Conservation (phyloP, 768 basidiomycete species). For the Suillus weaverae region DNA sequence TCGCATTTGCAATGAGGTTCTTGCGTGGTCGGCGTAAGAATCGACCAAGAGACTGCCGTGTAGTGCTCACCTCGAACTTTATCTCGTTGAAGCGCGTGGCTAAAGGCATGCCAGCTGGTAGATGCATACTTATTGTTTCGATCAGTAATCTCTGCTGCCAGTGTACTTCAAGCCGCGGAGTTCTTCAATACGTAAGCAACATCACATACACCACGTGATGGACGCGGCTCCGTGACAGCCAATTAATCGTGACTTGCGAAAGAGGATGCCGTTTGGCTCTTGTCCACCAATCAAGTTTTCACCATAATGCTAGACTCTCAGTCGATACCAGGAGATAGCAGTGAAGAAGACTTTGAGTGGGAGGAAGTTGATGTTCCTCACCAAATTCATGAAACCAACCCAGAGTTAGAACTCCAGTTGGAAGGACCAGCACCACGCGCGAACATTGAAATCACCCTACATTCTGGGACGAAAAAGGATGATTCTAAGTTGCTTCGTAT, state of each 20-base stretch:
- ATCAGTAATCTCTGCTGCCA: background rate
- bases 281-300: background rate
- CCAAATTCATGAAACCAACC: constrained; percentile 15
- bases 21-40: constrained; percentile 3
- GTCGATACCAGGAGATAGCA: constrained; percentile 29
- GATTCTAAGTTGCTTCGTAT: constrained; percentile 43
- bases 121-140: background rate
- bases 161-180: background rate
- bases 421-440: constrained; percentile 38
- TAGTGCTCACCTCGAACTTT: constrained; percentile 24
- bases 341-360: constrained; percentile 78
- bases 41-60: background rate
- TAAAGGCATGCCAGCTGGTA: background rate
- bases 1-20: constrained; percentile 18
- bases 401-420: constrained; percentile 25
- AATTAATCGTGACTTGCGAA: constrained; percentile 7
- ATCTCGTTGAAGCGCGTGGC: background rate
- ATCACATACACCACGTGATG: constrained; percentile 20
- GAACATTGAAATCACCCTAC: constrained; percentile 73
- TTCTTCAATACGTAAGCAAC: background rate
- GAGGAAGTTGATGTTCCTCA: constrained; percentile 68
- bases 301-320: constrained; percentile 19
- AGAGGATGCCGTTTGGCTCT: background rate
- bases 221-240: constrained; percentile 20
- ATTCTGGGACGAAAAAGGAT: constrained; percentile 41